Evolutionary conservation across 768 basidiomycete species (phyloP).

Genomic region (Boletus reticulatus): DNA sequence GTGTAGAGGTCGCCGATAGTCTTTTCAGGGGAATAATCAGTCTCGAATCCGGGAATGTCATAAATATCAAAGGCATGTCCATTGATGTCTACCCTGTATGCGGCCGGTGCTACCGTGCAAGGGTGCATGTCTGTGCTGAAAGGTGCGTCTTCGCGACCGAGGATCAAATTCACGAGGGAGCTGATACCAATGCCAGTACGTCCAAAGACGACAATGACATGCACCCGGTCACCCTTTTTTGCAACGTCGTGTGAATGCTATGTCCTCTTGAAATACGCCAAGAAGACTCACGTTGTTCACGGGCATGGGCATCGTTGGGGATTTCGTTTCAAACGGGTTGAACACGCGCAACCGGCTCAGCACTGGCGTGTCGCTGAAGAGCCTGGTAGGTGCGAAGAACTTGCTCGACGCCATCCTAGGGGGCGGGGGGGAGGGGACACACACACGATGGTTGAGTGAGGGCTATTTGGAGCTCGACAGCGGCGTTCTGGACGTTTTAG

Average conservation of each 20-base stretch:
- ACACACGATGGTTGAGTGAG: constrained; percentile 16
- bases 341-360: constrained; percentile 24
- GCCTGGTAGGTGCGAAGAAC: constrained; percentile 15
- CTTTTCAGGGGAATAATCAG: constrained; percentile 21
- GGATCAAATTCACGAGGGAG: constrained; percentile 31
- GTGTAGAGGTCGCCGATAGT: constrained; percentile 28
- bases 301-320: constrained; percentile 26
- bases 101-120: constrained; percentile 21
- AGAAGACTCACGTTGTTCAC: constrained; percentile 27
- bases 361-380: constrained; percentile 24
- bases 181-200: constrained; percentile 34
- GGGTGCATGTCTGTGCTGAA: constrained; percentile 33
- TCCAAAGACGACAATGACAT: constrained; percentile 33
- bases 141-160: constrained; percentile 32
- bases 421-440: constrained; percentile 2
- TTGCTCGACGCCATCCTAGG: constrained; percentile 24
- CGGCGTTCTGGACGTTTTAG: constrained; percentile 17
- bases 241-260: neutral
- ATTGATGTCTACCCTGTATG: constrained; percentile 30
- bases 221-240: constrained; percentile 29
- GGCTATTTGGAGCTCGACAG: constrained; percentile 17
- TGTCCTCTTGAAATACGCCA: neutral
- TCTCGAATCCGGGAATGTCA: constrained; percentile 29
- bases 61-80: constrained; percentile 31
- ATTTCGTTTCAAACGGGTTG: constrained; percentile 23